Base-by-base conservation (phyloP, 2,329 filamentous ascomycete species). In the Xylariales sp. region DNA sequence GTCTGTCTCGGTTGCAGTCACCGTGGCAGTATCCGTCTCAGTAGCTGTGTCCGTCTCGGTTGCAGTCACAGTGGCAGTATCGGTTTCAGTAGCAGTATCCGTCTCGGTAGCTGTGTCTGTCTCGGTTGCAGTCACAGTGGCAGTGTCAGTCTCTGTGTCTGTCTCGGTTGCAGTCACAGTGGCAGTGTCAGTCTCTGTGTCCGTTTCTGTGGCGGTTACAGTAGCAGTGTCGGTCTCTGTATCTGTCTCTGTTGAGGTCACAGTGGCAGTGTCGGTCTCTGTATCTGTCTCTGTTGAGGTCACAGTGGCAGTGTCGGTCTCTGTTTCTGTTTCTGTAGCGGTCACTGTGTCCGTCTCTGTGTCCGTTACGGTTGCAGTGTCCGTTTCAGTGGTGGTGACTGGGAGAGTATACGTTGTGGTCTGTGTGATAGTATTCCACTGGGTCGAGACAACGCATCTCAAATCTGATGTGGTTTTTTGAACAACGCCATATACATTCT, bases 11-110 rank as follows among this genome's bases (percentile, higher is more conserved):
- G 29, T 39, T 21, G 37, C 33, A 21, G 52, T 47, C 17, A 52
- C 36, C 5, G 44, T 21, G 5, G 47, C 48, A 4, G 50, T 54
- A 15, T 50, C 49, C 34, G 47, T 55, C 4, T 47, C 44, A 17
- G 42, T 45, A 6, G 30, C 24, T 7, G 32, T 24, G 19, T 21
- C 10, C 16, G 30, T 39, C 15, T 6, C 15, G 14, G 37, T 39
- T 13, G 18, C 24, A 5, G 21, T 27, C 6, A 17, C 13, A 18
- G 17, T 30, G 23, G 13, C 25, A 6, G 38, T 40, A 25, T 18
- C 32, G 8, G 29, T 42, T n/a, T 25, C 20, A 16, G 24, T 25
- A 29, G 29, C 24, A 17, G 19, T 37, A 7, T 33, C 30, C 10
- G 30, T 33, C 12, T 24, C 21, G 17, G 28, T 29, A 14, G 28